phyloP scores from a whole-genome alignment of 2,329 filamentous ascomycete genomes.

The Aspergillus aculeatus region DNA sequence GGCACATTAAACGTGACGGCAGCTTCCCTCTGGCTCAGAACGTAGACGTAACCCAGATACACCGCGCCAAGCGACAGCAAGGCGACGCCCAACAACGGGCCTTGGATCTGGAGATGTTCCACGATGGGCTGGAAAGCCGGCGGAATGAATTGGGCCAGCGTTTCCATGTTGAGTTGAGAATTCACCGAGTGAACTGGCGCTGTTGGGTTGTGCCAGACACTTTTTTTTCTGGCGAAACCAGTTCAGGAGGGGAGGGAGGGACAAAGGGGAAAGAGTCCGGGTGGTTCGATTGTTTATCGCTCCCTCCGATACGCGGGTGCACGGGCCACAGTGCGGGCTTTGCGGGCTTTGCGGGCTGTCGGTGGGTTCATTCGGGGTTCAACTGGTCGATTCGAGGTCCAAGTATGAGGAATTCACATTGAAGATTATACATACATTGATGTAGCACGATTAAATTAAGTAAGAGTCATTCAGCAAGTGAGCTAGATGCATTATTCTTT shows the following conservation, averaged over 20 bases:
- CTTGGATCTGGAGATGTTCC: constrained; percentile 20
- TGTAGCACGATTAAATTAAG: no score
- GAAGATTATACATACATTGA: no score
- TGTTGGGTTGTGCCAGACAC: constrained; percentile 7
- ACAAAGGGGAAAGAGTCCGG: neutral
- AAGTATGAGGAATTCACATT: neutral
- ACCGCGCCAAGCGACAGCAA: constrained; percentile 31
- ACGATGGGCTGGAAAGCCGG: constrained; percentile 21
- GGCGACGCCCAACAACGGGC: constrained; percentile 26
- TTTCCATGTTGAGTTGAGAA: constrained; percentile 25
- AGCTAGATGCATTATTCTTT: no score
- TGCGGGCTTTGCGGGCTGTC: neutral
- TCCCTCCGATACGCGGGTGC: constrained; percentile 16
- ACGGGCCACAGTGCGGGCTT: constrained; percentile 13
- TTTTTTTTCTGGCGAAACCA: neutral
- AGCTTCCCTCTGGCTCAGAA: constrained; percentile 30
- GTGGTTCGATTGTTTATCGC: constrained; percentile 22
- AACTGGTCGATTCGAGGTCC: neutral
- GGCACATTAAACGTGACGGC: constrained; percentile 41
- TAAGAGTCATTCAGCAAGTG: no score
- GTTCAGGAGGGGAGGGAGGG: neutral
- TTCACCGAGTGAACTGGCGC: constrained; percentile 17
- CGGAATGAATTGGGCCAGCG: constrained; percentile 23
- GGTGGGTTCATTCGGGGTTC: neutral
- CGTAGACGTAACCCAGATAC: constrained; percentile 34